Base-by-base conservation (phyloP, 192 early-diverging fungal genomes). In the Backusella westeae region DNA sequence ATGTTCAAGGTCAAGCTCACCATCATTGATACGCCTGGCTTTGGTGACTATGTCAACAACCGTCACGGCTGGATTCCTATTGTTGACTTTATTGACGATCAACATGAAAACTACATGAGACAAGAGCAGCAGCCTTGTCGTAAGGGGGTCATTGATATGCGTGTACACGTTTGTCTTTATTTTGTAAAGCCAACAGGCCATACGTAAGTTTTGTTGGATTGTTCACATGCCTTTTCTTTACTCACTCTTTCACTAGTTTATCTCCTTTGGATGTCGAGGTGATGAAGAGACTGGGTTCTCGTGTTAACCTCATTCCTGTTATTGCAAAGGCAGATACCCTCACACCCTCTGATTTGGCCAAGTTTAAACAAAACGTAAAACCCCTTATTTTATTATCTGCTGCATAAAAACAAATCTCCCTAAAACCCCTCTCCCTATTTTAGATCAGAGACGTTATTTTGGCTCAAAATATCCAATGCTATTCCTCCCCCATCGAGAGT, bases 41-140 rank as follows among this genome's bases (percentile, higher is more conserved):
- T 96, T 81, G 96, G 98, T 77, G 98, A 99, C 82, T 96, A 94
- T 84, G 95, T 99, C 80, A 99, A 98, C 85, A 99, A 99, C 83
- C 93, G 97, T 67, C 91, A 81, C 77, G 94, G 93, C 81, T 99
- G 98, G 98, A 93, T 96, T 82, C 96, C 98, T 4, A 96, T 99
- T 81, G 81, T 96, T 77, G 92, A 96, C 79, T 93, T 95, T 82
- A 94, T 99, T 82, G 95, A 98, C 87, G 94, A 94, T 72, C 95
- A 95, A 80, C 97, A 97, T 82, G 95, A 95, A 59, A 87, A 91
- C 32, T 99, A 94, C 80, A 86, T 99, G 69, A 89, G 93, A 29
- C 95, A 98, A 86, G 98, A 99, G 81, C 92, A 96, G 82, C 88
- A 89, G 67, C 95, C 89, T 81, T 95, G 87, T 85, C 92, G 91